Conservation (phyloP, 2,329 filamentous ascomycete genomes). For the Metarhizium album region DNA sequence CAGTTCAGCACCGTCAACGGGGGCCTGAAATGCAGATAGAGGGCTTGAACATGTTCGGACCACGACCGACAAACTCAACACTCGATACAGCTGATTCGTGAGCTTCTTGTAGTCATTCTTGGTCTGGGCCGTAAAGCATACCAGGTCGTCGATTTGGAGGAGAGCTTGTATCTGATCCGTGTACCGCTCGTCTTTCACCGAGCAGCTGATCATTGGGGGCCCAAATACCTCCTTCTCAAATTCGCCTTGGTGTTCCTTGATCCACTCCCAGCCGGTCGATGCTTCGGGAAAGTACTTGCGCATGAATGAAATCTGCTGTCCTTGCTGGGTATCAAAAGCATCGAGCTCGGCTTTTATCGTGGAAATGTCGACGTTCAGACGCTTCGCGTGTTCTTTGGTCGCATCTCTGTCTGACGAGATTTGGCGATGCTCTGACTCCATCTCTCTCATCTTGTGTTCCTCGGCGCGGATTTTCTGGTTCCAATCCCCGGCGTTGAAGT, state of each 20-base stretch:
- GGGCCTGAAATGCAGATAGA: constrained; percentile 43
- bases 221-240: constrained; percentile 73
- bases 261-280: constrained; percentile 67
- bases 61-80: constrained; percentile 58
- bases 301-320: constrained; percentile 61
- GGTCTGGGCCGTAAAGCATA: constrained; percentile 69
- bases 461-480: constrained; percentile 60
- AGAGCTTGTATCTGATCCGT: constrained; percentile 43
- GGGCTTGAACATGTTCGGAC: constrained; percentile 52
- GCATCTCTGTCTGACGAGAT: constrained; percentile 28
- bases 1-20: constrained; percentile 46
- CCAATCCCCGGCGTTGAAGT: constrained; percentile 59
- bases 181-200: constrained; percentile 61
- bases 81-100: constrained; percentile 50
- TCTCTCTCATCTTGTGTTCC: constrained; percentile 44
- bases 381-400: constrained; percentile 29
- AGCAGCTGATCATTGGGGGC: constrained; percentile 71
- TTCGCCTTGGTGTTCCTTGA: constrained; percentile 55
- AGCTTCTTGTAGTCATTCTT: constrained; percentile 64
- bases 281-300: constrained; percentile 50
- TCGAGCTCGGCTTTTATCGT: constrained; percentile 38
- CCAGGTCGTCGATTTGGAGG: constrained; percentile 39
- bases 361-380: constrained; percentile 27
- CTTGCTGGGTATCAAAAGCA: constrained; percentile 60
- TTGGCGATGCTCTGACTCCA: constrained; percentile 31